Evolutionary conservation across 2,329 filamentous ascomycete species (phyloP).

Genomic region (Helminthosporium solani): DNA sequence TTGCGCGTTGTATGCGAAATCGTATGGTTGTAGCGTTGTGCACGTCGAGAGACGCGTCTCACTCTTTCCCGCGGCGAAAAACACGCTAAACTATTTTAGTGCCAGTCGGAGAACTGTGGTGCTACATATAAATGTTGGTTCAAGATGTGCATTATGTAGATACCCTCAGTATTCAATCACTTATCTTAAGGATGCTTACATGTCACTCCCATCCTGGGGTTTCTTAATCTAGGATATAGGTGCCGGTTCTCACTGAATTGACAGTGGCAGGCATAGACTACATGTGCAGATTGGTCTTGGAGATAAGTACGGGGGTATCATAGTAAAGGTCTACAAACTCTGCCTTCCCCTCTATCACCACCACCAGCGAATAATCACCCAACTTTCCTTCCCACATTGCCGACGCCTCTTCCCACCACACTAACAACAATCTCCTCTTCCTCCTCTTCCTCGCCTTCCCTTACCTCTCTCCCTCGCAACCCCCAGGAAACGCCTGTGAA

Average conservation of each 20-base stretch:
- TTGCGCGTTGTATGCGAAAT: too few species aligned
- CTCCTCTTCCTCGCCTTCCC: conserved; percentile 42
- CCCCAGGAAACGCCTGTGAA: conserved; percentile 94
- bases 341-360: neutral
- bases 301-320: neutral
- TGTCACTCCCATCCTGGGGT: too few species aligned
- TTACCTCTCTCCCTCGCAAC: conserved; percentile 59
- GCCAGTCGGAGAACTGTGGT: too few species aligned
- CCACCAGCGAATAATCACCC: conserved; percentile 46
- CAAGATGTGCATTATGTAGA: too few species aligned
- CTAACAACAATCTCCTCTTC: conserved; percentile 76
- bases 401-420: conserved; percentile 89
- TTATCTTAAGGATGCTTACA: too few species aligned
- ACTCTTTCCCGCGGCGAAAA: neutral
- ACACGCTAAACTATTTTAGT: neutral
- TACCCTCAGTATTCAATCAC: too few species aligned
- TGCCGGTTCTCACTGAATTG: too few species aligned
- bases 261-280: neutral
- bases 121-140: too few species aligned
- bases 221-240: too few species aligned
- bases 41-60: neutral
- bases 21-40: too few species aligned
- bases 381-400: conserved; percentile 93
- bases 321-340: neutral
- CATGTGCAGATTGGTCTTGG: neutral